Base-by-base conservation (phyloP, 2,329 filamentous ascomycete genomes). In the Colletotrichum tofieldiae region DNA sequence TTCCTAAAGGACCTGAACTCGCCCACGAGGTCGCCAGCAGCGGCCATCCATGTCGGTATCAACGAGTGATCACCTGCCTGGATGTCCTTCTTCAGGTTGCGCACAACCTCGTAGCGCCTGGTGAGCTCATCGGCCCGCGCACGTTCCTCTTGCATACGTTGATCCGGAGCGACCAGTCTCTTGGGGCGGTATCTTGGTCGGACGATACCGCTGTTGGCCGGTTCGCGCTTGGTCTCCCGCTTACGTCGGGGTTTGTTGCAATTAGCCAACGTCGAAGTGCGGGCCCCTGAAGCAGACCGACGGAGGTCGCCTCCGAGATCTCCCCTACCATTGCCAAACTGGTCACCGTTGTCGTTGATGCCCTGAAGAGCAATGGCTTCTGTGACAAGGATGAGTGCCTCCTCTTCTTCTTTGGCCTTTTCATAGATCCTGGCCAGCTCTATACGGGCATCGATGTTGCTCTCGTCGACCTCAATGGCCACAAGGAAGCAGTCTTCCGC, bases 351-450 rank as follows among this genome's bases (percentile, higher is more conserved):
- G 26, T 84, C 82, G 64, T 83, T 83, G 14, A 81, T 83, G 69
- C 88, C 87, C 73, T 89, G 88, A 29, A 95, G 84, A 41, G 90
- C 86, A 76, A 96, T 88, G 11, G 94, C 91, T 79, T 97, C 93
- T 43, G 92, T 93, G 60, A 94, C 90, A 62, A 95, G 89, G 71
- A 93, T 91, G 71, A 95, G 89, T 1, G 95, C 95, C 77, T 94
- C 91, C 77, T 95, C 93, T 29, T 89, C 91, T 82, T 92, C 90
- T 74, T 91, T 91, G 55, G 89, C 88, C 74, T 88, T 90, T 79
- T 97, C 94, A 78, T 97, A 98, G 81, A 98, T 90, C 77, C 93
- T 95, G 16, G 94, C 94, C 12, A 98, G 86, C 76, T 94, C 90
- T 39, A 93, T 90, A 49, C 94, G 92, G 49, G 94, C 93, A 73